A percentile compares a stretch with the other conserved stretches of the same genome.
Evolutionary conservation across 805 yeast genomes (phyloP).

Genomic region (Starmerella powellii): DNA sequence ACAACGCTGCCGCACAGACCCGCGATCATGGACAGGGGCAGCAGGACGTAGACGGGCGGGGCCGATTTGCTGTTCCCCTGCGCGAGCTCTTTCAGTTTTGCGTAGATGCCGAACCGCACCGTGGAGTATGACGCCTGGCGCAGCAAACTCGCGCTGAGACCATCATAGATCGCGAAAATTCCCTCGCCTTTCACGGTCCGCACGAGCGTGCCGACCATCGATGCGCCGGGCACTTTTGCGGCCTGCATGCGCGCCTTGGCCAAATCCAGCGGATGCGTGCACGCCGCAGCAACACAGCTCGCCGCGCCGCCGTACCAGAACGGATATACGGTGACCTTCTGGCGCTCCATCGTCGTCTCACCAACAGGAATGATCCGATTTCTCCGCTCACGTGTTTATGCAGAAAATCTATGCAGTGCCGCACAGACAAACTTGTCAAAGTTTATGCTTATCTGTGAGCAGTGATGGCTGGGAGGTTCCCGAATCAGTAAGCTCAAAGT

Average conservation of each 20-base stretch:
- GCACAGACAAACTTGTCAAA: no score
- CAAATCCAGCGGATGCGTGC: slow-evolving; percentile 66
- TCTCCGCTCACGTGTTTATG: neutral
- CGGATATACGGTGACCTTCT: slow-evolving; percentile 11
- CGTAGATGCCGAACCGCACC: slow-evolving; percentile 78
- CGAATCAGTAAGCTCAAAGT: no score
- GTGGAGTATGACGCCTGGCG: slow-evolving; percentile 85
- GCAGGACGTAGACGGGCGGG: slow-evolving; percentile 47
- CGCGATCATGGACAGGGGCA: slow-evolving; percentile 74
- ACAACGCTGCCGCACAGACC: slow-evolving; percentile 77
- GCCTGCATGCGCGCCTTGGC: slow-evolving; percentile 83
- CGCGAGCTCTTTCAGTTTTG: slow-evolving; percentile 46
- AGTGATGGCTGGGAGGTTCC: no score
- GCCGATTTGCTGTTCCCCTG: slow-evolving; percentile 25
- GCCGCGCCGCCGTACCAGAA: slow-evolving; percentile 38
- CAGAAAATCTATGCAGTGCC: no score
- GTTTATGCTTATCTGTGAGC: no score
- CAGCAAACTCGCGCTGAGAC: slow-evolving; percentile 66
- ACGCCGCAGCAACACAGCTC: slow-evolving; percentile 32
- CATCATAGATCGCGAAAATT: slow-evolving; percentile 56
- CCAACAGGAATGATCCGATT: neutral
- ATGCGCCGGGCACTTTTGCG: slow-evolving; percentile 53
- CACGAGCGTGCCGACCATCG: slow-evolving; percentile 48
- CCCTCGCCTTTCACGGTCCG: slow-evolving; percentile 53
- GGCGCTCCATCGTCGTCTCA: neutral